Evolutionary conservation across 192 early-diverging fungal species (phyloP), one percentile per base, ranked within the genome.

Genomic region (Chytriomyces confervae): DNA sequence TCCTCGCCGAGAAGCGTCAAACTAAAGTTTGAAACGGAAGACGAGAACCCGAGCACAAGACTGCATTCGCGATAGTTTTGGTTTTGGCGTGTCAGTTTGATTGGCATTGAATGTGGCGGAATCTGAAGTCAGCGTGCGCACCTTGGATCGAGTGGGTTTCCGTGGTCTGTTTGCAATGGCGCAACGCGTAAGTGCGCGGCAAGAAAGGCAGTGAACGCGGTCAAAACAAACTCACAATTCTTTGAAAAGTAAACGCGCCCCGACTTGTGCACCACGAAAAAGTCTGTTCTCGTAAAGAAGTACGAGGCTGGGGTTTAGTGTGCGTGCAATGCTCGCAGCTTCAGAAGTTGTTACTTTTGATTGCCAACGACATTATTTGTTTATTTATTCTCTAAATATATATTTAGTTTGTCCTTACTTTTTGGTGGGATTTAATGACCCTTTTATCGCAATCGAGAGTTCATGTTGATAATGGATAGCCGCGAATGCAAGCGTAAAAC

Each of bases 1-100:
- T 89, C 84, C 69, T 91, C 89, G 11, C 85, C 86, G 36, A 91
- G 76, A 44, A 91, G 76, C 27, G 88, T 85, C 27, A 79, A 76
- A 63, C 83, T 85, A 71, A 91, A 91, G 74, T 91, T 90, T 6
- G 89, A 86, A 1, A 89, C 74, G 1, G 89, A 90, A 5, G 89
- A 86, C 10, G 89, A 83, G 73, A 91, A 91, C n/a, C 87, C 89
- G n/a, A 91, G 76, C 0, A 88, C 81, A 10, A 91, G 66, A 66
- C 36, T 36, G 36, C 36, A 36, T 36, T 36, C 36, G 36, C 36
- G 4, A 36, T 36, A 36, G 36, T 36, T 36, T 36, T 36, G 2
- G 36, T 36, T 36, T 13, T 72, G 16, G 60, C 3, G 18, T 43
- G 27, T 78, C 20, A 20, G 61, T 11, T 43, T 53, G 1, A 63